phyloP scores from a whole-genome alignment of 2,329 filamentous ascomycete species.

The Bipolaris oryzae region DNA sequence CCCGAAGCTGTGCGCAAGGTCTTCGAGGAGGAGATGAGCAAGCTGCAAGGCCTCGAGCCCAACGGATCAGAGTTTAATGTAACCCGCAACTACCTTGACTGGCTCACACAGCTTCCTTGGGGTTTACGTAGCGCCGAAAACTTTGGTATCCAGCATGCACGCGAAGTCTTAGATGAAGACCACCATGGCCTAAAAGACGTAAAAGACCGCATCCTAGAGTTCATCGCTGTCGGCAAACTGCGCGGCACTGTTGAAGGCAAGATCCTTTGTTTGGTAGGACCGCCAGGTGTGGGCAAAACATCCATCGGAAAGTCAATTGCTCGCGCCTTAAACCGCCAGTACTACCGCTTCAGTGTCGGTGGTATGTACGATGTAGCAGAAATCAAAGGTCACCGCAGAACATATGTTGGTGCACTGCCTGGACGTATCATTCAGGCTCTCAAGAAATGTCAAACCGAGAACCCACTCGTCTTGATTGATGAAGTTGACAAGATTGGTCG shows the following conservation, averaged over 20 bases:
- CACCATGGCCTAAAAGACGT: constrained; percentile 97
- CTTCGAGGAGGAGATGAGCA: constrained; percentile 97
- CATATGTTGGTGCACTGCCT: constrained; percentile 93
- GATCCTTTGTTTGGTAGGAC: constrained; percentile 96
- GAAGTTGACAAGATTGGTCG: constrained; percentile 98
- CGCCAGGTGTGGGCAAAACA: constrained; percentile 96
- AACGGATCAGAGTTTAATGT: constrained; percentile 98
- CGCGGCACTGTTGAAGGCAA: constrained; percentile 97
- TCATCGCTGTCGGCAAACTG: constrained; percentile 97
- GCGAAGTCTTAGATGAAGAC: constrained; percentile 90
- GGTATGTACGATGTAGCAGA: constrained; percentile 97
- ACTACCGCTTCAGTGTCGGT: constrained; percentile 98
- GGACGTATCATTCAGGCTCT: constrained; percentile 97
- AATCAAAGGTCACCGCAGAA: constrained; percentile 96
- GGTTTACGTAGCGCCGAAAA: constrained; percentile 94
- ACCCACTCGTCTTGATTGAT: constrained; percentile 93
- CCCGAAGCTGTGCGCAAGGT: constrained; percentile 95
- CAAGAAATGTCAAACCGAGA: constrained; percentile 99
- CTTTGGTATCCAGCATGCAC: constrained; percentile 90
- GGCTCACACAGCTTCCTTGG: constrained; percentile 98
- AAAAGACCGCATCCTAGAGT: constrained; percentile 97
- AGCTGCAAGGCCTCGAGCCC: constrained; percentile 91
- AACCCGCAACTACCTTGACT: constrained; percentile 96
- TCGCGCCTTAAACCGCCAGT: constrained; percentile 89
- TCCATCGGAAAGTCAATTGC: constrained; percentile 99